Percentiles rank a stretch among this genome's conserved stretches.
phyloP scores from a whole-genome alignment of 225 moss, liverwort and hornwort species.

The Asterella californica region DNA sequence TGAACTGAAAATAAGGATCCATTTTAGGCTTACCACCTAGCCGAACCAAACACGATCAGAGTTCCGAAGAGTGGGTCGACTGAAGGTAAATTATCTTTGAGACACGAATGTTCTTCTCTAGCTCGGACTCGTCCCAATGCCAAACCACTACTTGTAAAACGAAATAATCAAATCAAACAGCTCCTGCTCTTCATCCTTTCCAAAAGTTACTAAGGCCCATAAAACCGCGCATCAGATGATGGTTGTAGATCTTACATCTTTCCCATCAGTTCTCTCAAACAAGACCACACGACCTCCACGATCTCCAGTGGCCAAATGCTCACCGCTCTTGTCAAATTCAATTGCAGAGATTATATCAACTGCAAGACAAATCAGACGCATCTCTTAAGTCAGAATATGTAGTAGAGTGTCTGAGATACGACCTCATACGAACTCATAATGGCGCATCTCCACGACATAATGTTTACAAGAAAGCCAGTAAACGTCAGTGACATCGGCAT shows the following conservation, averaged over 20 bases:
- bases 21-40: neutral
- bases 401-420: neutral
- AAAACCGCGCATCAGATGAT: neutral
- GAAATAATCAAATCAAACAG: neutral
- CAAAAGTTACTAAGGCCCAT: neutral
- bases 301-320: slow-evolving; percentile 98
- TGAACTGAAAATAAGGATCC: neutral
- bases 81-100: neutral
- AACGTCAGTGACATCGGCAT: neutral
- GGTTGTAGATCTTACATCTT: slow-evolving; percentile 65
- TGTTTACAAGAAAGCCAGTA: too few species aligned
- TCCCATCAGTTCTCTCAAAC: slow-evolving; percentile 96
- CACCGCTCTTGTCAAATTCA: slow-evolving; percentile 94
- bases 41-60: neutral
- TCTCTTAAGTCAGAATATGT: slow-evolving; percentile 13
- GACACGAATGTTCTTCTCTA: neutral
- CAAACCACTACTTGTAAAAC: neutral
- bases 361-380: slow-evolving; percentile 42
- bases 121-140: neutral
- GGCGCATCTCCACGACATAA: neutral
- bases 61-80: neutral
- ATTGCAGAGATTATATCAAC: slow-evolving; percentile 99
- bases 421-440: neutral
- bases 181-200: neutral
- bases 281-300: slow-evolving; percentile 96